Evolutionary conservation across 345 rosid species (phyloP), one percentile per base, ranked within the genome.

Genomic region (Syzygium oleosum): DNA sequence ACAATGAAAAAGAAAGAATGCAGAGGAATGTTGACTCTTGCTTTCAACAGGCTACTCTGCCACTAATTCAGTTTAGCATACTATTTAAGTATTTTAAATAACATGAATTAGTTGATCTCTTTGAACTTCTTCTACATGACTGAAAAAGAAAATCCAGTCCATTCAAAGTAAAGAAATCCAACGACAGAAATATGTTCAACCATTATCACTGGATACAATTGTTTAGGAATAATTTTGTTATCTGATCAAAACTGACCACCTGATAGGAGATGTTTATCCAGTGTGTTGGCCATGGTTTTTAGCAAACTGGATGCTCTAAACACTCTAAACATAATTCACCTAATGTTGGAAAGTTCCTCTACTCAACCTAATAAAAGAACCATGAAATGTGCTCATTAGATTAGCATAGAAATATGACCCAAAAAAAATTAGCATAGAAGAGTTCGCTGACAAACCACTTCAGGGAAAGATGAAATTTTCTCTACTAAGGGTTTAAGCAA

Each of bases 401-500:
- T 21, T 31, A 46, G 85, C 56, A 85, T 31, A 85, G 38, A 84
- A 55, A 83, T 38, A 38, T 38, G 41, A 38, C 41, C 41, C 3
- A 38, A 38, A 38, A 34, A 38, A 38, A 84, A 73, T 21, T 31
- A 46, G 85, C 56, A 85, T 49, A 85, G 38, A 84, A 55, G 85
- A 87, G 73, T 85, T 68, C 65, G 65, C 56, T 46, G 52, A 93
- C 95, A 84, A 89, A 96, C 99, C 98, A 97, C 99, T 95, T 95
- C 94, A 88, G 97, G 95, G 91, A 96, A 92, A 85, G 93, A 89
- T 61, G 97, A 91, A 87, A 94, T 92, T 92, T 92, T 94, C 90
- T 95, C 97, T 84, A 95, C 94, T n/a, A 97, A 85, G 43, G 98
- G 95, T 91, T 93, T 92, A 94, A 97, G 94, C 92, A 96, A 91